Conservation (phyloP, 768 basidiomycete species). For the Gelatoporia subvermispora region DNA sequence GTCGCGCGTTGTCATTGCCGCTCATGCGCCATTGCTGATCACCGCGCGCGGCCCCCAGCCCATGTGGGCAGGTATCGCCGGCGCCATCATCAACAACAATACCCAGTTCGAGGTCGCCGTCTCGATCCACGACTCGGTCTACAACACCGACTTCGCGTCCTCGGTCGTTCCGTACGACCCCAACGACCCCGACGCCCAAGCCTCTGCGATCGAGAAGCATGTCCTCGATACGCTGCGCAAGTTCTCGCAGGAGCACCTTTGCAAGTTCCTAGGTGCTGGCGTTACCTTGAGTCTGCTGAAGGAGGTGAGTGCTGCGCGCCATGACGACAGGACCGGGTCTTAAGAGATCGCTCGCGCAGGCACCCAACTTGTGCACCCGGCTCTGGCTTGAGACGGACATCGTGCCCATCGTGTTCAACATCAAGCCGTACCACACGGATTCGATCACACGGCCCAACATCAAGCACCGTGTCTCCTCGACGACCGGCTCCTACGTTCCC, state of each 20-base stretch:
- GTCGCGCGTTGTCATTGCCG: constrained; percentile 20
- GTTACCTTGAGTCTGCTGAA: constrained; percentile 66
- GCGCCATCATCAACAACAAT: constrained; percentile 52
- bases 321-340: neutral
- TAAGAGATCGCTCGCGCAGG: constrained; percentile 29
- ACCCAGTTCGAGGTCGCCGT: constrained; percentile 67
- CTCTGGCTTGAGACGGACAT: constrained; percentile 82
- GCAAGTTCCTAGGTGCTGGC: constrained; percentile 84
- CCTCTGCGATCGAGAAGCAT: constrained; percentile 56
- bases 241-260: constrained; percentile 72
- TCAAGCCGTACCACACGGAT: constrained; percentile 79
- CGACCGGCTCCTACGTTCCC: constrained; percentile 70
- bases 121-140: constrained; percentile 82
- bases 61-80: constrained; percentile 85
- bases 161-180: constrained; percentile 46
- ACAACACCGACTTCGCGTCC: constrained; percentile 75
- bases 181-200: constrained; percentile 49
- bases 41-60: constrained; percentile 42
- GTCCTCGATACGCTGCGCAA: constrained; percentile 62
- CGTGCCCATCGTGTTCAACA: constrained; percentile 82
- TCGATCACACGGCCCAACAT: constrained; percentile 73
- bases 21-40: constrained; percentile 17
- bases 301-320: constrained; percentile 41
- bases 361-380: constrained; percentile 78
- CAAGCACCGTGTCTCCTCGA: constrained; percentile 80